These are phyloP conservation scores for Sicyos edulis DNA, from an alignment of 306 rosid species.

Conservation along the genomic window DNA sequence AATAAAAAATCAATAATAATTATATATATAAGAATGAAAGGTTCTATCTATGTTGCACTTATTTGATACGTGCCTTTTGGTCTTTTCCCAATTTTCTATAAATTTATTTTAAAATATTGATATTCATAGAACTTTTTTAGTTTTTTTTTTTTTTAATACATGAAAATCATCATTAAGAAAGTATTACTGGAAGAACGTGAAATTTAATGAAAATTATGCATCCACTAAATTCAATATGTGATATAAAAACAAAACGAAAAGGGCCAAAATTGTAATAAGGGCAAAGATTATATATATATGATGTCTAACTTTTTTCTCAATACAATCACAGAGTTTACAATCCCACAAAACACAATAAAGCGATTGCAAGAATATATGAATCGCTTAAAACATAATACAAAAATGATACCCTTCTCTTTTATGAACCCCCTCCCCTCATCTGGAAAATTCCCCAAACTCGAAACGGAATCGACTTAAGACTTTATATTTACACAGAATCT, in stretches of 20 bases:
- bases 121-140: no score
- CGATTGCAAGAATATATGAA: background rate
- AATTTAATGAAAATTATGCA: background rate
- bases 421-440: background rate
- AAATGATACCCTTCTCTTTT: background rate
- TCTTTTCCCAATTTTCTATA: no score
- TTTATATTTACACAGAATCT: slow-evolving; percentile 10
- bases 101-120: no score
- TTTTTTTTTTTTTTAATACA: no score
- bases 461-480: background rate
- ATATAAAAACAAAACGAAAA: background rate
- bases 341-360: slow-evolving; percentile 2
- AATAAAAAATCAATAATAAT: no score
- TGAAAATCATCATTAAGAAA: no score
- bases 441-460: background rate
- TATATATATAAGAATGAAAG: no score
- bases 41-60: no score
- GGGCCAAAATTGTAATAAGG: background rate
- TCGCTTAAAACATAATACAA: slow-evolving; percentile 1
- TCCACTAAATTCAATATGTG: background rate
- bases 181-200: no score
- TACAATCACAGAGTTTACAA: slow-evolving; percentile 10
- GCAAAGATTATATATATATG: background rate
- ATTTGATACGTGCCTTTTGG: no score
- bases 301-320: background rate